Base-by-base conservation (phyloP, 2,329 filamentous ascomycete genomes). In the Sordariomycetes sp. region DNA sequence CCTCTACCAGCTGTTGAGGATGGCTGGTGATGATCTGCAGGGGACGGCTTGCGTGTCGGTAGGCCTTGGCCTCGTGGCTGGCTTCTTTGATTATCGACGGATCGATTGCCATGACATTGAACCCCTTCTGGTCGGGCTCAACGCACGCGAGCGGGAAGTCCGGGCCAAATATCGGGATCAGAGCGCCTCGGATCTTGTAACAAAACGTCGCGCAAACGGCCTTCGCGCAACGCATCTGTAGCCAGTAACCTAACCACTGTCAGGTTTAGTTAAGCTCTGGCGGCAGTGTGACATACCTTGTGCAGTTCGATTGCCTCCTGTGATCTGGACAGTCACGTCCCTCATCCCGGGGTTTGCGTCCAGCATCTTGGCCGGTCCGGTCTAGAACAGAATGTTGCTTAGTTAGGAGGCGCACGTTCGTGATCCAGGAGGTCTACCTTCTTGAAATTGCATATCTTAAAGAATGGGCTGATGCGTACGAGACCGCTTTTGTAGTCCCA, bases 401-500 rank as follows among this genome's bases (percentile, higher is more conserved):
- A n/a, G n/a, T n/a, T n/a, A n/a, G n/a, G n/a, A n/a, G n/a, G n/a
- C n/a, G n/a, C n/a, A n/a, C n/a, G n/a, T n/a, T n/a, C n/a, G n/a
- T n/a, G n/a, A n/a, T n/a, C n/a, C n/a, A n/a, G n/a, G n/a, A n/a
- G n/a, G n/a, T n/a, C n/a, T 54, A 87, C 90, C 77, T 98, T 98
- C 43, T 81, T 73, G 51, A 90, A 90, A 42, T 82, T 79, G 53
- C 80, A 81, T 44, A 84, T 87, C 57, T 94, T 94, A 71, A 96
- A 96, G 53, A 96, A 85, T 19, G 87, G 83, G 3, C 88, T 95
- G 58, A 94, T 93, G 41, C 90, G 80, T 41, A 96, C 88, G 20
- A 96, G 78, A 8, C 92, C 92, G 41, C 90, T 77, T 47, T 93
- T 90, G 63, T 95, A 95, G 57, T 98, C 92, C 92, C 92, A 98